Evolutionary conservation across 2,329 filamentous ascomycete genomes (phyloP).

Genomic region (Didymella sp.): DNA sequence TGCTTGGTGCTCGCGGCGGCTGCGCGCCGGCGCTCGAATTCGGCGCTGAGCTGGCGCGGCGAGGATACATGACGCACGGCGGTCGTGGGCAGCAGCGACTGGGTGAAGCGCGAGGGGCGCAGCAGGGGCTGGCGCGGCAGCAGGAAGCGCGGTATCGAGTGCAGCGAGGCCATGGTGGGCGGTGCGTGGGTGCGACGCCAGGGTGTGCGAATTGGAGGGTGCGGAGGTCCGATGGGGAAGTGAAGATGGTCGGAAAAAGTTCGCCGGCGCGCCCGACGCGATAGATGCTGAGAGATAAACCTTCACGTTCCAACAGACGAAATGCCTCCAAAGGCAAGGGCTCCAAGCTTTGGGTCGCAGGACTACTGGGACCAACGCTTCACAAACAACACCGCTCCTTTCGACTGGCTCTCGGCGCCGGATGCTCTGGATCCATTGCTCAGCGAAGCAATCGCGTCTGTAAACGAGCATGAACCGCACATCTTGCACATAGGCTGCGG

Average conservation of each 20-base stretch:
- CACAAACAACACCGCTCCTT: constrained; percentile 41
- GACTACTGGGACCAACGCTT: constrained; percentile 51
- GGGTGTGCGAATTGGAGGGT: constrained; percentile 22
- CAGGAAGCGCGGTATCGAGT: constrained; percentile 47
- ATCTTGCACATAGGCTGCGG: constrained; percentile 52
- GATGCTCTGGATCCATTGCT: constrained; percentile 41
- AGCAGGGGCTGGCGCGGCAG: constrained; percentile 38
- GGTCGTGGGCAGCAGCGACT: constrained; percentile 19
- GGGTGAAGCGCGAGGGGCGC: constrained; percentile 27
- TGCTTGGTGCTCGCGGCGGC: constrained; percentile 49
- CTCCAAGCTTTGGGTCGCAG: constrained; percentile 45
- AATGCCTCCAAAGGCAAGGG: constrained; percentile 13
- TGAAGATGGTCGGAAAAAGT: constrained; percentile 9
- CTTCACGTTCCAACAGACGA: too few relatives aligned
- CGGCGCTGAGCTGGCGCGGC: constrained; percentile 38
- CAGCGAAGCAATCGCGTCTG: constrained; percentile 27
- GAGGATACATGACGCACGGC: constrained; percentile 44
- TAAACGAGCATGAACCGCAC: constrained; percentile 24
- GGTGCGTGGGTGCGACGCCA: constrained; percentile 7
- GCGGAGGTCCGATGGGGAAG: constrained; percentile 32
- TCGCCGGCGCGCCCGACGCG: neutral
- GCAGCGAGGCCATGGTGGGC: constrained; percentile 40
- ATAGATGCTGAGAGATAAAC: too few relatives aligned
- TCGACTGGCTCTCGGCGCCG: constrained; percentile 50
- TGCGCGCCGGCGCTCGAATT: constrained; percentile 36